These are phyloP conservation scores for Daedalea quercina DNA, from an alignment of 768 basidiomycete genomes.

Conservation along the genomic window DNA sequence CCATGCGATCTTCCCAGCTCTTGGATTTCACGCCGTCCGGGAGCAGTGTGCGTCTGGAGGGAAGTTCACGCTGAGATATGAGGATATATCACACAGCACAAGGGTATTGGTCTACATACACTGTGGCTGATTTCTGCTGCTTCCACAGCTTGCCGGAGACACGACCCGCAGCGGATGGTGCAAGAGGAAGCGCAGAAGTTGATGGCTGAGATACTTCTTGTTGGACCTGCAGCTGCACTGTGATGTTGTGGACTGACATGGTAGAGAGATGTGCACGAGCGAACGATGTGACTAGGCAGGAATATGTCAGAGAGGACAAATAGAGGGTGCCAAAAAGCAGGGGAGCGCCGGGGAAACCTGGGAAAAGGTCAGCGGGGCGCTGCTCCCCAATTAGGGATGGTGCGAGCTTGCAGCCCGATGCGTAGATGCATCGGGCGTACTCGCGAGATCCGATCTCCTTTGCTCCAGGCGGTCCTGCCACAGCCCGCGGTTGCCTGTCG, in stretches of 20 bases:
- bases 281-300: too few relatives aligned
- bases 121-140: slow-evolving; percentile 21
- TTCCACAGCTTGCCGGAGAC: slow-evolving; percentile 51
- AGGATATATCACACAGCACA: slow-evolving; percentile 44
- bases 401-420: not conserved
- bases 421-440: not conserved
- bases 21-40: slow-evolving; percentile 59
- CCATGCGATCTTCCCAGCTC: slow-evolving; percentile 64
- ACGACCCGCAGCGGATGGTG: slow-evolving; percentile 58
- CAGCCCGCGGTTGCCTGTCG: too few relatives aligned
- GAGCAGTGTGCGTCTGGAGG: slow-evolving; percentile 58
- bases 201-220: not conserved
- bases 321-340: not conserved
- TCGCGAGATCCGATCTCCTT: not conserved
- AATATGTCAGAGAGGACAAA: not conserved
- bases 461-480: too few relatives aligned
- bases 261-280: too few relatives aligned
- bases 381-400: not conserved
- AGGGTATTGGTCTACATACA: slow-evolving; percentile 61
- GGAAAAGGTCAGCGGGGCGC: not conserved
- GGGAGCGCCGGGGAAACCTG: not conserved
- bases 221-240: not conserved
- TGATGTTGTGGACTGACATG: not conserved
- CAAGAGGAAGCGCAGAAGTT: slow-evolving; percentile 27
- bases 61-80: slow-evolving; percentile 5